Evolutionary conservation across 73 alveolate genomes (phyloP).

Genomic region (Paramecium pentaurelia): DNA sequence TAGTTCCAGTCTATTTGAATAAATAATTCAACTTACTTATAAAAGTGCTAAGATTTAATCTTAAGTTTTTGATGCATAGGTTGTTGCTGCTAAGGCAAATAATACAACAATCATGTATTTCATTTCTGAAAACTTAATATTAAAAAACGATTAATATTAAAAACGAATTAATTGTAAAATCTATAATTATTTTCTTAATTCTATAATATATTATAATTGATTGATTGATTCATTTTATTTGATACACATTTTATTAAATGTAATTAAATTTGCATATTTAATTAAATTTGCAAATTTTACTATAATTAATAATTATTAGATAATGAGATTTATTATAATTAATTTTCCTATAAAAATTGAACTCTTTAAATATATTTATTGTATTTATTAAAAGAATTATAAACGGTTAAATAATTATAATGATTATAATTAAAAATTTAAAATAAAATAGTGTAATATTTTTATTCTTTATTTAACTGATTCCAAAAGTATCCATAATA

Average conservation of each 20-base stretch:
- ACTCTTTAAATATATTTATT: too few species aligned
- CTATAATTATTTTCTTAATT: neutral
- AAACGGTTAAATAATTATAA: neutral
- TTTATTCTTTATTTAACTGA: neutral
- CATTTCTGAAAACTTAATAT: neutral
- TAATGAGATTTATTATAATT: too few species aligned
- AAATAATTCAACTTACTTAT: neutral
- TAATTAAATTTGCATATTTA: too few species aligned
- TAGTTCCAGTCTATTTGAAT: neutral
- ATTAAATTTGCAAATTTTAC: too few species aligned
- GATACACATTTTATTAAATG: too few species aligned
- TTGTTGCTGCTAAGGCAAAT: neutral
- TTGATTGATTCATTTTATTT: neutral
- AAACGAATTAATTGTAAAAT: neutral
- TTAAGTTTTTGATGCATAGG: neutral
- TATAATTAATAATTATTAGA: too few species aligned
- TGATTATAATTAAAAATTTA: too few species aligned
- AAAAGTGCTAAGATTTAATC: conserved; percentile 15
- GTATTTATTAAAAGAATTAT: too few species aligned
- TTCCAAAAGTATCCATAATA: too few species aligned
- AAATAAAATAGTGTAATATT: neutral
- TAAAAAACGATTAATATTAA: neutral
- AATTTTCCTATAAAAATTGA: too few species aligned
- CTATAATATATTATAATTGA: neutral
- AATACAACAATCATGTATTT: neutral